Evolutionary conservation across 208 protist genomes (phyloP).

Genomic region (Phytomonas serpens): DNA sequence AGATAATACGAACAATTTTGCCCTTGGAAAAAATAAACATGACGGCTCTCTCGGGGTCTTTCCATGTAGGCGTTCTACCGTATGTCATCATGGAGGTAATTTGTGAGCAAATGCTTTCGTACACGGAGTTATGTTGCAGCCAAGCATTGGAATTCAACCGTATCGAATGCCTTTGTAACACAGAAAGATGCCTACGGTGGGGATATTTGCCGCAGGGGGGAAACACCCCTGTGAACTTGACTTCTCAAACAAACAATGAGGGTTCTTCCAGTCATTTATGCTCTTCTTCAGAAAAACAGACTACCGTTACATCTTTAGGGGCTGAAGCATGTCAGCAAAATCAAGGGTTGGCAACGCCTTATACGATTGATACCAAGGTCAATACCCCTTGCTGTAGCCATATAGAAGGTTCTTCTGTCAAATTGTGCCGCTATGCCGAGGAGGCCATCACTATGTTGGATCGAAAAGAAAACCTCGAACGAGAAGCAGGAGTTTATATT

Average conservation of each 20-base stretch:
- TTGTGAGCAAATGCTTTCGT: constrained; percentile 3
- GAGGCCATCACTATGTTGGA: background rate
- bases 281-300: background rate
- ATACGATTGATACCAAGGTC: background rate
- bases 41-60: background rate
- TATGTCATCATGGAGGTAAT: background rate
- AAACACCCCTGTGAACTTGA: background rate
- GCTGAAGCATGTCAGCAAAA: background rate
- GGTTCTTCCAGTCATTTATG: background rate
- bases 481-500: background rate
- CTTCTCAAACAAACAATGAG: background rate
- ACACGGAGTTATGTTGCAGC: background rate
- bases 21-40: background rate
- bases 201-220: background rate
- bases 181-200: background rate
- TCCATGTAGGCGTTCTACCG: background rate
- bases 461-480: background rate
- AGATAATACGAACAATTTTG: background rate
- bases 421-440: background rate
- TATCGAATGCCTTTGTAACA: constrained; percentile 1
- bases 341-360: background rate
- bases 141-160: background rate
- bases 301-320: background rate
- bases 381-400: background rate
- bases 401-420: background rate